Evolutionary conservation across 345 rosid species (phyloP).

Genomic region (Chamaenerion angustifolium): DNA sequence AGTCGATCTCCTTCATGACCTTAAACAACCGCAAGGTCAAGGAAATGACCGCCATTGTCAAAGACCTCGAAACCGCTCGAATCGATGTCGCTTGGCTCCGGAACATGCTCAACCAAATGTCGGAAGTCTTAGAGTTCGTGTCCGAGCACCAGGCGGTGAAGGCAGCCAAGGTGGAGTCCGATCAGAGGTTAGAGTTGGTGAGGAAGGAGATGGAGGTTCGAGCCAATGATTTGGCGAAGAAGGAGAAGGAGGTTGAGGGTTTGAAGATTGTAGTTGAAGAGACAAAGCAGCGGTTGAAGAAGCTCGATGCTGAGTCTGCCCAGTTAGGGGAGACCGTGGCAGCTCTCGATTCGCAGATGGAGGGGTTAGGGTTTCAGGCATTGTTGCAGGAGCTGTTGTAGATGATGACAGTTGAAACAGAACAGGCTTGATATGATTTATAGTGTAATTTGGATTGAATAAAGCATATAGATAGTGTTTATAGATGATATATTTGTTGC

Average conservation of each 20-base stretch:
- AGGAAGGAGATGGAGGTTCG: constrained; percentile 34
- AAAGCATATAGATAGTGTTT: too few relatives aligned
- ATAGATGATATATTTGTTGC: too few relatives aligned
- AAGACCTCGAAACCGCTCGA: constrained; percentile 58
- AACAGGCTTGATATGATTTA: not conserved
- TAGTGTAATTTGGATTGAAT: too few relatives aligned
- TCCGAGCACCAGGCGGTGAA: constrained; percentile 24
- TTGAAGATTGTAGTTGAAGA: constrained; percentile 21
- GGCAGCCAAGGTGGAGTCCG: constrained; percentile 26
- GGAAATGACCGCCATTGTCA: constrained; percentile 62
- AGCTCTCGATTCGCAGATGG: constrained; percentile 17
- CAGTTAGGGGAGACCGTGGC: constrained; percentile 23
- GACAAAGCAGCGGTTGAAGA: constrained; percentile 17
- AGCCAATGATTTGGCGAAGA: constrained; percentile 25
- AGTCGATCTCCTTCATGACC: constrained; percentile 31
- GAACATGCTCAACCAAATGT: constrained; percentile 31
- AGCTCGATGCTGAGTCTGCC: constrained; percentile 34
- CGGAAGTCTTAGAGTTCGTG: constrained; percentile 38
- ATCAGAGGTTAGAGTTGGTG: constrained; percentile 21
- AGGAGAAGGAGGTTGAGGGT: constrained; percentile 34
- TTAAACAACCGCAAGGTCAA: constrained; percentile 53
- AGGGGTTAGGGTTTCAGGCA: constrained; percentile 33
- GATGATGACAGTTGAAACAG: constrained; percentile 2
- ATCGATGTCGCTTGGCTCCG: constrained; percentile 61
- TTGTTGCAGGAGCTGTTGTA: constrained; percentile 39